Percentiles rank a stretch among this genome's conserved stretches.
Evolutionary conservation across 495 filamentous ascomycete species (phyloP).

Genomic region (Tirmania nivea): DNA sequence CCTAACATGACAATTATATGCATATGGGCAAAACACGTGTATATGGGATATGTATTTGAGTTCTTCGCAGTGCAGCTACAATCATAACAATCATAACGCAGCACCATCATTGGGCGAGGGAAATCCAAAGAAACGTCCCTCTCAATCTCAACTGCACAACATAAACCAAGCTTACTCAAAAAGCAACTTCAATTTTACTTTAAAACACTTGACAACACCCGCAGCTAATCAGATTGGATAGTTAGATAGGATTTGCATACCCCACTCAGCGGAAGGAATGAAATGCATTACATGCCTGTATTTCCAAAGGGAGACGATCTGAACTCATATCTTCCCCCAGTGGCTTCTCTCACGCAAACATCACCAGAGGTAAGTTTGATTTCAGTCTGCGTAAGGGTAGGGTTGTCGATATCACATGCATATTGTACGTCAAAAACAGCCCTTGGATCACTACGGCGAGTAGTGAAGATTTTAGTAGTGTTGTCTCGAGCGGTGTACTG

Average conservation of each 20-base stretch:
- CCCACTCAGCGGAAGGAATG: background rate
- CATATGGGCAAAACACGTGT: no score
- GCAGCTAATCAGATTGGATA: background rate
- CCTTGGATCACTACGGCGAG: constrained; percentile 26
- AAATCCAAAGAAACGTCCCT: no score
- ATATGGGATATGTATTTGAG: no score
- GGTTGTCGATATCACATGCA: constrained; percentile 20
- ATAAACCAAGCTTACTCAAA: background rate
- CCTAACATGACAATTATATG: no score
- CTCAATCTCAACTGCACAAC: no score
- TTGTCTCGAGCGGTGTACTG: constrained; percentile 30
- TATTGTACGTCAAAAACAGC: constrained; percentile 25
- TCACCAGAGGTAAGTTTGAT: constrained; percentile 9
- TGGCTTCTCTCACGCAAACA: constrained; percentile 15
- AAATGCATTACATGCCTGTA: background rate
- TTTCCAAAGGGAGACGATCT: constrained; percentile 6
- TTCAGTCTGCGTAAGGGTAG: constrained; percentile 24
- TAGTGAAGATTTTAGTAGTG: constrained; percentile 37
- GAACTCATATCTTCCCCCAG: constrained; percentile 15
- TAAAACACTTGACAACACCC: background rate
- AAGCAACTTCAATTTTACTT: background rate
- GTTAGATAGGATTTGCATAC: background rate
- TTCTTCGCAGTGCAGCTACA: no score
- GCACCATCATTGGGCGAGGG: no score
- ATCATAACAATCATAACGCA: no score